Evolutionary conservation across 139 green algal genomes (phyloP), one percentile per base, ranked within the genome.

Genomic region (Klebsormidium nitens): DNA sequence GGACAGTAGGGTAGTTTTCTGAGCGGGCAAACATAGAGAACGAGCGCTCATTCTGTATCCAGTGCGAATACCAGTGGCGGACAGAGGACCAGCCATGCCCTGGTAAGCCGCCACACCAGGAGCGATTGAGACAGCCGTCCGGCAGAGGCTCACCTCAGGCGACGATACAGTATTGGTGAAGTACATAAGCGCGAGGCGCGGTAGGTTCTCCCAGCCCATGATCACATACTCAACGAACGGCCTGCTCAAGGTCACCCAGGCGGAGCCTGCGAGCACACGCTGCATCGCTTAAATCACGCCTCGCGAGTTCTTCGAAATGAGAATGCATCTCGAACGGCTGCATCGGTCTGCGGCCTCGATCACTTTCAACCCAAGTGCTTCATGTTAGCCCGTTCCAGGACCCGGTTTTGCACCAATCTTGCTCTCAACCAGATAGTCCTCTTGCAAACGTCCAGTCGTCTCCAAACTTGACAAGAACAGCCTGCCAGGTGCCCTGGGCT

Each of bases 191-290:
- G 56, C 52, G n/a, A 74, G 52, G 11, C 66, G 55, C 3, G 66
- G 66, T 8, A 74, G 66, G 35, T 74, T 74, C 26, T 74, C 66
- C 48, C 47, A 74, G 40, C 66, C 66, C 55, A 5, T 72, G 58
- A 74, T 74, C 29, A 38, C 31, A 31, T 72, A 74, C 34, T 74
- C 56, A n/a, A 32, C 11, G 56, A 74, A 74, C 5, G 56, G 5
- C 31, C 56, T 52, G 34, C 29, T 56, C 5, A 74, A 14, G 28
- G 72, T 31, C 36, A 74, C 58, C 66, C 66, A 74, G 2, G 66
- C 66, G 3, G 55, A 66, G 56, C 66, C 66, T 69, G 55, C 11
- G 36, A 46, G 31, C 48, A 64, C 14, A 19, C 56, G 19, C 29
- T 58, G 14, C 14, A 46, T 17, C n/a, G n/a, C n/a, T n/a, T n/a